Evolutionary conservation across 163 green algal genomes (phyloP).

Genomic region (Botryococcus braunii): DNA sequence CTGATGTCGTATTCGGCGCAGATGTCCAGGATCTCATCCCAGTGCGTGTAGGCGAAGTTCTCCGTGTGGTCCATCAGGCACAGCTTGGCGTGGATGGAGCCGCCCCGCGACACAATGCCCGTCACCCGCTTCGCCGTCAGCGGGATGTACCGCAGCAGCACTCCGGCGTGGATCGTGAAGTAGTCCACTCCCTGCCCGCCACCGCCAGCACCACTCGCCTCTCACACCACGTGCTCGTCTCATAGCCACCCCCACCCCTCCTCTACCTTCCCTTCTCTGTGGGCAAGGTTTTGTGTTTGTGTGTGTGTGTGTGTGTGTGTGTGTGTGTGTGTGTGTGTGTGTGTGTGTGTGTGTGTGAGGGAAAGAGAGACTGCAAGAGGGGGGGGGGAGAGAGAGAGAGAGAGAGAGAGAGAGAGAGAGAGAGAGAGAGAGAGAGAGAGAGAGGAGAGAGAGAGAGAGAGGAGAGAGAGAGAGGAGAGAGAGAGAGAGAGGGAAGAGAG

Average conservation of each 20-base stretch:
- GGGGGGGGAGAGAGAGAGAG: neutral
- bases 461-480: no score
- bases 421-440: no score
- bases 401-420: neutral
- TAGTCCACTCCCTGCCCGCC: conserved; percentile 83
- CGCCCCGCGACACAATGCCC: conserved; percentile 85
- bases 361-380: no score
- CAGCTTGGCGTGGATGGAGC: conserved; percentile 93
- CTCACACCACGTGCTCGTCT: no score
- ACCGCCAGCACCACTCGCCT: neutral
- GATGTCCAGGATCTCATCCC: conserved; percentile 96
- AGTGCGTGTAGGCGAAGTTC: conserved; percentile 97
- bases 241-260: no score
- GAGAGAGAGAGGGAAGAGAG: no score
- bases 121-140: conserved; percentile 86
- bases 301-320: no score
- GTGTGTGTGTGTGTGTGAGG: neutral
- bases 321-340: neutral
- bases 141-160: conserved; percentile 82
- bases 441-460: no score
- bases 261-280: no score
- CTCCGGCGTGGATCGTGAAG: conserved; percentile 93
- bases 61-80: conserved; percentile 77
- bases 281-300: no score
- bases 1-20: conserved; percentile 81